Percentiles rank a stretch among this genome's conserved stretches.
Evolutionary conservation across 352 stramenopile genomes (phyloP).

Genomic region (Elongisporangium senticosum): DNA sequence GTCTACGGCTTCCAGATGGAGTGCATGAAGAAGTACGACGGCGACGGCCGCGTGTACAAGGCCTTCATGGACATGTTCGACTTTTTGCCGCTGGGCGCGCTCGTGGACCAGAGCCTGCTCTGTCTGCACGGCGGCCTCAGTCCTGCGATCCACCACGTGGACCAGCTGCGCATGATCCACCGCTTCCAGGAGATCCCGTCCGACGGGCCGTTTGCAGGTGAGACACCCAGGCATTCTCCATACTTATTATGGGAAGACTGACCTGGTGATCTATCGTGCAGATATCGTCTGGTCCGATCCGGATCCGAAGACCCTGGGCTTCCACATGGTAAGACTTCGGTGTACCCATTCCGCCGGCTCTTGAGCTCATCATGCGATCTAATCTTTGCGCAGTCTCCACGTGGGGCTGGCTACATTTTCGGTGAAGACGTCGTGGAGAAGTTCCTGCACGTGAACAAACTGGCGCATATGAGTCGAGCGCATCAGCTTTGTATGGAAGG

Average conservation of each 20-base stretch:
- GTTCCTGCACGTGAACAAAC: conserved; percentile 78
- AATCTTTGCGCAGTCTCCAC: conserved; percentile 64
- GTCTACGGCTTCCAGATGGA: conserved; percentile 85
- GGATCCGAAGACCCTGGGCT: conserved; percentile 80
- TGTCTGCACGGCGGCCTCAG: conserved; percentile 67
- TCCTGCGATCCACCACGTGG: conserved; percentile 74
- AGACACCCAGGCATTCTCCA: background rate
- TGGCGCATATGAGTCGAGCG: conserved; percentile 71
- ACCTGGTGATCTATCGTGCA: background rate
- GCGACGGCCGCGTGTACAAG: conserved; percentile 67
- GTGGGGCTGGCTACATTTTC: conserved; percentile 85
- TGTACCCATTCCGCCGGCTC: background rate
- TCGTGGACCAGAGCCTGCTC: conserved; percentile 58
- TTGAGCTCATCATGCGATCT: conserved; percentile 17
- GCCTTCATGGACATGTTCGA: conserved; percentile 78
- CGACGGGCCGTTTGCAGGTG: conserved; percentile 57
- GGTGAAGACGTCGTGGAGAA: conserved; percentile 80
- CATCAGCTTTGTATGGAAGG: conserved; percentile 87
- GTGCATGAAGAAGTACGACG: conserved; percentile 83
- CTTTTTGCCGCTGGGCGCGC: conserved; percentile 76
- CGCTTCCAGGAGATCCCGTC: conserved; percentile 77
- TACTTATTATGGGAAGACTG: background rate
- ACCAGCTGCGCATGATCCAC: conserved; percentile 90
- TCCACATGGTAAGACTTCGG: conserved; percentile 45
- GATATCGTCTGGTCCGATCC: conserved; percentile 86